Conservation (phyloP, 2,329 filamentous ascomycete genomes). For the Metarhizium guizhouense region DNA sequence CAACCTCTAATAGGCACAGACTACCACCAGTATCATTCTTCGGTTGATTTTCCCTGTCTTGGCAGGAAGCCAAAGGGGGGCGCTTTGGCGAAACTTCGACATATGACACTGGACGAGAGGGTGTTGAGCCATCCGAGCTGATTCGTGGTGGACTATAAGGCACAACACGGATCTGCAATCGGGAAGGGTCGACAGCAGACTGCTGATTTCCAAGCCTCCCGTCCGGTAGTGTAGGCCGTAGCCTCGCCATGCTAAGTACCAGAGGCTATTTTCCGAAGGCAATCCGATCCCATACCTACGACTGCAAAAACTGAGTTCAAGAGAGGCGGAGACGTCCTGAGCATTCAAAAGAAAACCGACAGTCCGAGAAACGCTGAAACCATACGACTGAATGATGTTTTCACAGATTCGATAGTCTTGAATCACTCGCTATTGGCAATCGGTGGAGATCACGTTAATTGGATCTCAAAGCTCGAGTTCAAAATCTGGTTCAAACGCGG, state of each 20-base stretch:
- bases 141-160: slow-evolving; percentile 29
- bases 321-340: background rate
- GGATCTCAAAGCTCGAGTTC: too few relatives aligned
- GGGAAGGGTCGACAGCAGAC: slow-evolving; percentile 11
- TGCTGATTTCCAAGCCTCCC: background rate
- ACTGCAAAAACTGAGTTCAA: background rate
- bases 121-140: slow-evolving; percentile 20
- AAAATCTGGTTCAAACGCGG: too few relatives aligned
- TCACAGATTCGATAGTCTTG: too few relatives aligned
- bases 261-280: background rate
- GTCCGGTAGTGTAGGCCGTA: background rate
- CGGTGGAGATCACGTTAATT: too few relatives aligned
- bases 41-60: background rate
- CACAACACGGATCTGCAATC: slow-evolving; percentile 27
- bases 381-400: too few relatives aligned
- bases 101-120: slow-evolving; percentile 16
- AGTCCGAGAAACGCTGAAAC: background rate
- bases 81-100: slow-evolving; percentile 7
- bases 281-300: slow-evolving; percentile 1
- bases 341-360: background rate
- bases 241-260: slow-evolving; percentile 4
- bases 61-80: background rate
- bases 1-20: background rate
- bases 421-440: too few relatives aligned
- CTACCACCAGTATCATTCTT: background rate